A percentile compares a stretch with the other conserved stretches of the same genome.
Evolutionary conservation across 2,329 filamentous ascomycete genomes (phyloP).

Genomic region (Hymenoscyphus salicellus): DNA sequence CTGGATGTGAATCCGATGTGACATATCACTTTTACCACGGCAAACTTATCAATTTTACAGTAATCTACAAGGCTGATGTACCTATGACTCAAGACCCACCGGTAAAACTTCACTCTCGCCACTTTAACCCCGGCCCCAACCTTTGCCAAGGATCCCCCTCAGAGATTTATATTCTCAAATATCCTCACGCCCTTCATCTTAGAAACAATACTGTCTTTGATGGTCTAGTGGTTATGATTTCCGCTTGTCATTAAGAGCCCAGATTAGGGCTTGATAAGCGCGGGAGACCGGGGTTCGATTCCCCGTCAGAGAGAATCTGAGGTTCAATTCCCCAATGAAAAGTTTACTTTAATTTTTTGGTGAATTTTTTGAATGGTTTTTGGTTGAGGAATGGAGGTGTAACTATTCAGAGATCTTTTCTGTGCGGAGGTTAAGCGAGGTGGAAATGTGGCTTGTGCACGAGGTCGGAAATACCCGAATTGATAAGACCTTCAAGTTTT

Average conservation of each 20-base stretch:
- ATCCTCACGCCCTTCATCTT: too few species aligned
- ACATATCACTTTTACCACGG: too few species aligned
- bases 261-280: slow-evolving; percentile 2
- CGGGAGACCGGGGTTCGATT: slow-evolving; percentile 32
- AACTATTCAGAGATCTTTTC: not conserved
- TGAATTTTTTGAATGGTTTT: not conserved
- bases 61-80: too few species aligned
- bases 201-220: not conserved
- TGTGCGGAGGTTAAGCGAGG: not conserved
- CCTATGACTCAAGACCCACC: too few species aligned
- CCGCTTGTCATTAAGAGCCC: not conserved
- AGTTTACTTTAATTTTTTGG: not conserved
- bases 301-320: slow-evolving; percentile 27
- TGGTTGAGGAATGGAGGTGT: not conserved
- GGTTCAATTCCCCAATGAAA: not conserved
- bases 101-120: too few species aligned
- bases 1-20: too few species aligned
- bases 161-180: too few species aligned
- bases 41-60: too few species aligned
- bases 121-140: too few species aligned
- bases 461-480: not conserved
- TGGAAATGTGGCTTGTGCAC: not conserved
- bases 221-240: slow-evolving; percentile 9
- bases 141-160: too few species aligned
- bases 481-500: too few species aligned